These are phyloP conservation scores for Dendrobium officinale DNA, from an alignment of 106 monocot genomes.

Conservation along the genomic window DNA sequence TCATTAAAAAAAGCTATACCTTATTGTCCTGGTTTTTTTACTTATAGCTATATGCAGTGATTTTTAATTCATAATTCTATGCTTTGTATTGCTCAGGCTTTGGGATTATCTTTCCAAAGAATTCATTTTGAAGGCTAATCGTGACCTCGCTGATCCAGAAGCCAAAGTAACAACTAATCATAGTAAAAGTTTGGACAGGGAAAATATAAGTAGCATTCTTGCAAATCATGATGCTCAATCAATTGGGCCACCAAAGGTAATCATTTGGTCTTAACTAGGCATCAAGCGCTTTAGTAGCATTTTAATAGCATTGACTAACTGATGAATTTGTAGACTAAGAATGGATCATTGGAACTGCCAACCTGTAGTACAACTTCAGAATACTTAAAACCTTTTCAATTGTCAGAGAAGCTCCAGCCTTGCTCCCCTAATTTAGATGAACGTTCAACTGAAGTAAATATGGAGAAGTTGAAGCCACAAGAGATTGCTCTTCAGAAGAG, in stretches of 20 bases:
- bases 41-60: neutral
- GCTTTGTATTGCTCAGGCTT: slow-evolving; percentile 30
- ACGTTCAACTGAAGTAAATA: slow-evolving; percentile 10
- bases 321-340: slow-evolving; percentile 21
- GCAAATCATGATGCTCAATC: slow-evolving; percentile 8
- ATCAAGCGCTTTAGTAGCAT: slow-evolving; percentile 2
- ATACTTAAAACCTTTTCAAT: slow-evolving; percentile 2
- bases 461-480: slow-evolving; percentile 6
- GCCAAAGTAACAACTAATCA: slow-evolving; percentile 9
- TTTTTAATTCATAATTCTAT: neutral
- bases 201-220: slow-evolving; percentile 10
- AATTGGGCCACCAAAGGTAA: slow-evolving; percentile 21
- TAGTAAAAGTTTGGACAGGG: slow-evolving; percentile 9
- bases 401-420: slow-evolving; percentile 14
- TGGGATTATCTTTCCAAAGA: slow-evolving; percentile 65
- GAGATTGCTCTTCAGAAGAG: neutral
- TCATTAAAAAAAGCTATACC: neutral
- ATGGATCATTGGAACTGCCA: slow-evolving; percentile 17
- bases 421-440: slow-evolving; percentile 6
- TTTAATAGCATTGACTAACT: neutral
- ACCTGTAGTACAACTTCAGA: neutral
- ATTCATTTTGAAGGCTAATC: slow-evolving; percentile 5
- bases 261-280: neutral
- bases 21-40: slow-evolving; percentile 4
- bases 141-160: slow-evolving; percentile 11